Evolutionary conservation across 2,329 filamentous ascomycete species (phyloP).

Genomic region (Iodosphaeria phyllophila): DNA sequence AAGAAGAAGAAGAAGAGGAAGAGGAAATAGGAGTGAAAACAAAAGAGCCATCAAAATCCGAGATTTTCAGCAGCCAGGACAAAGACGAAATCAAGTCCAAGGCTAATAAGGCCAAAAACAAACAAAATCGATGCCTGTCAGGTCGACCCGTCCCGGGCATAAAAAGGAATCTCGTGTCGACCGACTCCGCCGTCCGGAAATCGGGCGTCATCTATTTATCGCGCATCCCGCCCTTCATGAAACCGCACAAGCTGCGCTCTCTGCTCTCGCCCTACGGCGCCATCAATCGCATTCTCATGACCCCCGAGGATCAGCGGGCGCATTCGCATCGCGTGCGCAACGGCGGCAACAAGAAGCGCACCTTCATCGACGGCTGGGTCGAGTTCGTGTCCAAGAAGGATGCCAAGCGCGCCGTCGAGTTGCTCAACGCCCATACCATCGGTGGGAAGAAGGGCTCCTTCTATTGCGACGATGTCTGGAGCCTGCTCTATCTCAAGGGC

Average conservation of each 20-base stretch:
- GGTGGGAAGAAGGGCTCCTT: slow-evolving; percentile 71
- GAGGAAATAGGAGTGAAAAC: slow-evolving; percentile 7
- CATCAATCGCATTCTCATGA: slow-evolving; percentile 48
- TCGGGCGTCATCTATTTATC: slow-evolving; percentile 74
- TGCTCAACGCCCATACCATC: slow-evolving; percentile 60
- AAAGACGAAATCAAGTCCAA: slow-evolving; percentile 7
- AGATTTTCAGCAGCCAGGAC: slow-evolving; percentile 2
- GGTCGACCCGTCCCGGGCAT: too few relatives aligned
- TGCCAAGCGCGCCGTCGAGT: slow-evolving; percentile 57
- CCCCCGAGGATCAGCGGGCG: slow-evolving; percentile 51
- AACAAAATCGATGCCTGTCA: too few relatives aligned
- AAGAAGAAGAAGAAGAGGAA: slow-evolving; percentile 7
- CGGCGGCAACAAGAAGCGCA: slow-evolving; percentile 69
- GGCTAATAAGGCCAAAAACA: background rate
- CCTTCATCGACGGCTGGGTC: slow-evolving; percentile 74
- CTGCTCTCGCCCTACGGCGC: slow-evolving; percentile 57
- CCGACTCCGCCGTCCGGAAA: slow-evolving; percentile 45
- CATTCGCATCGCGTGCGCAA: slow-evolving; percentile 48
- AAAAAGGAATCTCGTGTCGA: slow-evolving; percentile 49
- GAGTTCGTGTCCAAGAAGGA: slow-evolving; percentile 63
- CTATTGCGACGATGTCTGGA: slow-evolving; percentile 80
- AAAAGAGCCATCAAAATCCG: slow-evolving; percentile 5
- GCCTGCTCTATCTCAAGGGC: slow-evolving; percentile 59
- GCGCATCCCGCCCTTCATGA: slow-evolving; percentile 77
- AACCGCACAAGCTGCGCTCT: slow-evolving; percentile 56